Base-by-base conservation (phyloP, 768 basidiomycete species). In the Boletales sp. region DNA sequence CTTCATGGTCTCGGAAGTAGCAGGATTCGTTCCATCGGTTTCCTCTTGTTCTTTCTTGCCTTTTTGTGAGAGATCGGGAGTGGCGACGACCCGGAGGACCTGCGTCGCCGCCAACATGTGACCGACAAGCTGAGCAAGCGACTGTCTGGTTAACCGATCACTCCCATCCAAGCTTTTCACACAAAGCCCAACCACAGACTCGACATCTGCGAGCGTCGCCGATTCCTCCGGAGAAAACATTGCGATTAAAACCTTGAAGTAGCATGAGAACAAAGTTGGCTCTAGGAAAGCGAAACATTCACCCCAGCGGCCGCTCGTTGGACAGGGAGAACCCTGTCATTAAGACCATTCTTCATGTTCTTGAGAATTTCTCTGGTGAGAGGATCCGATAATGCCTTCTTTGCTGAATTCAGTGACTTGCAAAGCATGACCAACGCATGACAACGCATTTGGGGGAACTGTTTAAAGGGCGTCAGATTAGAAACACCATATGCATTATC, bases 61-160 rank as follows among this genome's bases (percentile, higher is more conserved):
- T 60, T 84, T 87, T 63, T 80, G 82, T 29, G 72, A 58, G 14
- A 72, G 61, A 54, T 82, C 83, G 11, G 72, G 65, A 0, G 67
- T 51, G 15, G 78, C 59, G 0, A 80, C 62, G 12, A 73, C 67
- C 24, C 84, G 74, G 51, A 86, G 83, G 4, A 81, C 73, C 62
- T 98, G 94, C 0, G 92, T 94, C 0, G 82, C 80, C 0, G 91
- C 82, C 3, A 99, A 82, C 30, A 98, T 68, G 58, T 90, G 86
- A 1, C 93, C 93, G 0, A 87, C 80, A 5, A 99, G 80, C 48
- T 82, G 82, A 6, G 92, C 80, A 39, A 93, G 81, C 0, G 88
- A 74, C 41, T 82, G 81, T n/a, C 93, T 80, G 4, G 94, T 91
- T 42, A 81, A 71, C 67, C 91, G 88, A 66, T 97, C 94, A 11